phyloP scores from a whole-genome alignment of 2,329 filamentous ascomycete species.

The Diaporthe australafricana region DNA sequence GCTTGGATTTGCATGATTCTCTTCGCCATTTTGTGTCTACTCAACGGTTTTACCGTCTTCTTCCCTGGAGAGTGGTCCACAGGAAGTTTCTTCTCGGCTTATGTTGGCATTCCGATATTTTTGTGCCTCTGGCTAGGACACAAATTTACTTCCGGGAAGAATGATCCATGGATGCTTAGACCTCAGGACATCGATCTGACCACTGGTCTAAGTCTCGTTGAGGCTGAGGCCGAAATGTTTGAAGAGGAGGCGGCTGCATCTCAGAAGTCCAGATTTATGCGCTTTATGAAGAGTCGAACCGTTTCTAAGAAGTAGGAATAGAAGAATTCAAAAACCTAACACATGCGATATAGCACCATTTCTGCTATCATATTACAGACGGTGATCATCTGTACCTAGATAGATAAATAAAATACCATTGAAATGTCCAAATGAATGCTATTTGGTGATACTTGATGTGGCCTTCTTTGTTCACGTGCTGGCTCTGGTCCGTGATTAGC shows the following conservation, averaged over 20 bases:
- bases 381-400: no score
- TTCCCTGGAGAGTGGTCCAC: conserved; percentile 68
- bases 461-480: no score
- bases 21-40: conserved; percentile 56
- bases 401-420: no score
- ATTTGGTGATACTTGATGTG: no score
- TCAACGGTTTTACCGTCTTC: conserved; percentile 76
- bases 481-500: no score
- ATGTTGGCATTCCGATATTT: conserved; percentile 75
- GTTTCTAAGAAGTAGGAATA: no score
- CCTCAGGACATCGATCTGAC: not conserved
- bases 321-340: no score
- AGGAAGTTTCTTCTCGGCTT: conserved; percentile 69
- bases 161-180: not conserved
- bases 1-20: conserved; percentile 56
- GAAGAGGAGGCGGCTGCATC: not conserved
- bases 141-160: conserved; percentile 39
- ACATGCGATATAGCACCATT: no score
- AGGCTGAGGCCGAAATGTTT: not conserved
- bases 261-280: no score
- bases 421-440: no score
- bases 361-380: no score
- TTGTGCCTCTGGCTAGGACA: conserved; percentile 65
- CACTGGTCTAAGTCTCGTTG: not conserved
- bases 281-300: no score